phyloP scores from a whole-genome alignment of 768 basidiomycete species.

The Lactifluus echinatus region DNA sequence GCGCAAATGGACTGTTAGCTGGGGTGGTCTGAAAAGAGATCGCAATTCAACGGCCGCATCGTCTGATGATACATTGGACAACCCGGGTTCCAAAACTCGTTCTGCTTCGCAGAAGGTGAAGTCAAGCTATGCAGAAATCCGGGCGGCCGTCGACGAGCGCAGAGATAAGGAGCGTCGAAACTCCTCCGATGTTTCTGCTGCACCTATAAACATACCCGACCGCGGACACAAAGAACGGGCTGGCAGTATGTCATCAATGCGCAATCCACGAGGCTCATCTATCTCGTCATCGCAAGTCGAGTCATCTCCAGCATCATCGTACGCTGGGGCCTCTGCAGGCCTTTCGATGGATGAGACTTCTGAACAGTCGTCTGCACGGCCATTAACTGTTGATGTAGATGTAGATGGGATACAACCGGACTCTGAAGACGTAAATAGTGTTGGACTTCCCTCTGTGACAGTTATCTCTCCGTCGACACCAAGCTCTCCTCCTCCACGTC shows the following conservation, averaged over 20 bases:
- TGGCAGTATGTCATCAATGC: constrained; percentile 23
- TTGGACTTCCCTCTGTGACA: neutral
- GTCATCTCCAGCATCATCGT: constrained; percentile 24
- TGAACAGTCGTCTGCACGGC: neutral
- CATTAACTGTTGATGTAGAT: constrained; percentile 5
- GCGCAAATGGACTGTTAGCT: constrained; percentile 87
- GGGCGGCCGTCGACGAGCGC: constrained; percentile 67
- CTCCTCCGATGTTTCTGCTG: constrained; percentile 21
- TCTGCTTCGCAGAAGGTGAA: constrained; percentile 24
- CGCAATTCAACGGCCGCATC: constrained; percentile 8
- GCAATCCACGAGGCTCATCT: constrained; percentile 19
- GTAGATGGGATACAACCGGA: constrained; percentile 1
- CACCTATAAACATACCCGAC: constrained; percentile 31
- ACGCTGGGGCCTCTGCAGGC: constrained; percentile 4
- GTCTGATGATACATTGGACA: constrained; percentile 20
- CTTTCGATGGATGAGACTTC: neutral
- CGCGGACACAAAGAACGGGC: constrained; percentile 24
- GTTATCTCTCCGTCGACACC: constrained; percentile 1
- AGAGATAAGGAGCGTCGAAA: constrained; percentile 30
- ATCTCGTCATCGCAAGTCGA: constrained; percentile 24
- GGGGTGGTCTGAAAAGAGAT: constrained; percentile 58
- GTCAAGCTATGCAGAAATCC: constrained; percentile 63
- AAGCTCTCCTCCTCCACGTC: constrained; percentile 27
- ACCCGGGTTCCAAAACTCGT: neutral
- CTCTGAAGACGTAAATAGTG: neutral